Evolutionary conservation across 208 protist species (phyloP).

Genomic region (Trichomonas gallinae): DNA sequence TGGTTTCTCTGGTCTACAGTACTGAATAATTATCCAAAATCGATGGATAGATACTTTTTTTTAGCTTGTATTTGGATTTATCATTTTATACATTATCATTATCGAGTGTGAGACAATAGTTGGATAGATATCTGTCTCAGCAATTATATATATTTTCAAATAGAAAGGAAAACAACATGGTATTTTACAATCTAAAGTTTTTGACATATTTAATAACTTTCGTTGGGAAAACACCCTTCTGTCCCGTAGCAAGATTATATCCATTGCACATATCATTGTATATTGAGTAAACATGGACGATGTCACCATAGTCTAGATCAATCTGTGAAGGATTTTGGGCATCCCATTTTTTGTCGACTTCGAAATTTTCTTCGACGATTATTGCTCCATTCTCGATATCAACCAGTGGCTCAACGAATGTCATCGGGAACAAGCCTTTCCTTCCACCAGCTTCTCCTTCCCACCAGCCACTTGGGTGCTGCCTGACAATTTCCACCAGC

Average conservation of each 20-base stretch:
- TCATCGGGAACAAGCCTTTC: neutral
- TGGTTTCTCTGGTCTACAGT: no score
- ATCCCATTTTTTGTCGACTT: neutral
- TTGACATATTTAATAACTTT: neutral
- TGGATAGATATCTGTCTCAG: no score
- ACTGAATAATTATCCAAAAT: no score
- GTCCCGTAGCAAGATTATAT: neutral
- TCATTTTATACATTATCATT: no score
- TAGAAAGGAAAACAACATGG: no score
- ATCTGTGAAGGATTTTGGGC: neutral
- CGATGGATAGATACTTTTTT: no score
- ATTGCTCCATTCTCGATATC: neutral
- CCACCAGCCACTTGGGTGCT: slow-evolving; percentile 20
- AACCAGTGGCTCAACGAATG: neutral
- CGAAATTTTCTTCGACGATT: neutral
- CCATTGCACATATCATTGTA: neutral
- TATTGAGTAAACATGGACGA: neutral
- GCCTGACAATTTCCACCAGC: neutral
- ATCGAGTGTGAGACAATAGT: no score
- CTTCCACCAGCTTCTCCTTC: slow-evolving; percentile 8
- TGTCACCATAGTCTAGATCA: neutral
- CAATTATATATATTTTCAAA: no score
- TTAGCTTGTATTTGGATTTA: no score
- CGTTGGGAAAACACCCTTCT: neutral
- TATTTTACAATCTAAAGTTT: neutral